Conservation (phyloP, 2,329 filamentous ascomycete genomes). For the Cadophora gregata region DNA sequence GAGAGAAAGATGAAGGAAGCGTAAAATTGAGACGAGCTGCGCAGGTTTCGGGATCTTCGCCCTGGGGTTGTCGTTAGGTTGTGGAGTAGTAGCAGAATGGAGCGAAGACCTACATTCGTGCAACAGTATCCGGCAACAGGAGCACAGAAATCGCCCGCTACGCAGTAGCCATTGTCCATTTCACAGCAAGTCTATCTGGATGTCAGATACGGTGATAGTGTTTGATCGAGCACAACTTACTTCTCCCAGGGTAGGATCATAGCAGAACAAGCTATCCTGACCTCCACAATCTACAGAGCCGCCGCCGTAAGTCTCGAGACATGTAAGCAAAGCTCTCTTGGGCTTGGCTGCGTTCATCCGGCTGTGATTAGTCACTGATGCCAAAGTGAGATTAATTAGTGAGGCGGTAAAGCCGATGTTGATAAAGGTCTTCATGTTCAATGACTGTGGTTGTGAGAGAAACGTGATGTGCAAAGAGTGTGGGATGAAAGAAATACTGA, state of each 20-base stretch:
- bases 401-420: constrained; percentile 5
- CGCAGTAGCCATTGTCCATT: constrained; percentile 33
- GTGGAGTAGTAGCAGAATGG: not conserved
- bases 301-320: constrained; percentile 30
- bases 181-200: constrained; percentile 29
- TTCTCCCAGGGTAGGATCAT: constrained; percentile 35
- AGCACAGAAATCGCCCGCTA: constrained; percentile 31
- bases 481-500: not conserved
- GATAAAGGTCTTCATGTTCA: constrained; percentile 21
- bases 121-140: constrained; percentile 34
- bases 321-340: constrained; percentile 29
- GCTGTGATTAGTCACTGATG: constrained; percentile 14
- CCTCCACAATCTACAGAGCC: constrained; percentile 29
- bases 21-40: constrained; percentile 1
- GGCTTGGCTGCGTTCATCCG: not conserved
- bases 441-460: not conserved
- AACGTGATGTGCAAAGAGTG: not conserved
- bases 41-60: constrained; percentile 17
- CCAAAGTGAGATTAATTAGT: constrained; percentile 13
- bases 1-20: not conserved
- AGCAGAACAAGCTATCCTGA: constrained; percentile 28
- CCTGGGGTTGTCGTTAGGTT: not conserved
- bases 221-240: constrained; percentile 15
- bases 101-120: constrained; percentile 25
- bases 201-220: not conserved